These are phyloP conservation scores for Tetrahymena malaccensis DNA, from an alignment of 73 alveolate species.

Conservation along the genomic window DNA sequence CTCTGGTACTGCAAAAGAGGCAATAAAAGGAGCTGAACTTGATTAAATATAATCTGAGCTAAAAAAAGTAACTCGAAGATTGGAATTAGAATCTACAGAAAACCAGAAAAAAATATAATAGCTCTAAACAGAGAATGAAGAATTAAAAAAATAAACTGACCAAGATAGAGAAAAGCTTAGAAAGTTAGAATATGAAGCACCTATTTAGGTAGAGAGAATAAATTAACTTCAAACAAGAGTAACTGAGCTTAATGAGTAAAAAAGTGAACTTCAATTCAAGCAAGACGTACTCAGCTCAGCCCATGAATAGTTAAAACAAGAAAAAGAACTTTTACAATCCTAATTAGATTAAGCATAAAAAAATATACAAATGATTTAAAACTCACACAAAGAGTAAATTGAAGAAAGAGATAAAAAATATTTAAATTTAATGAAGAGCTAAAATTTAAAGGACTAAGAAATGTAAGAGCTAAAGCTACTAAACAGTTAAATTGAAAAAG, in stretches of 20 bases:
- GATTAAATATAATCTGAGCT: not conserved
- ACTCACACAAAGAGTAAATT: not conserved
- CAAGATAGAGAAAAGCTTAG: not conserved
- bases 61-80: not conserved
- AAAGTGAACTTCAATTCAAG: not conserved
- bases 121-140: not conserved
- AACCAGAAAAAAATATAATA: not conserved
- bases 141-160: not conserved
- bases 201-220: not conserved
- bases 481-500: not conserved
- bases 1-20: not conserved
- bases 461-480: not conserved
- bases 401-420: not conserved
- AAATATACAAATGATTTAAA: not conserved
- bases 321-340: not conserved
- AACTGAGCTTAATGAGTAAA: not conserved
- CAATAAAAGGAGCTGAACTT: not conserved
- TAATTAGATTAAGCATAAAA: not conserved
- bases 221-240: not conserved
- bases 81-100: not conserved
- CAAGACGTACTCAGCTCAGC: not conserved
- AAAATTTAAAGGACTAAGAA: not conserved
- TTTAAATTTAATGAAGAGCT: not conserved
- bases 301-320: not conserved
- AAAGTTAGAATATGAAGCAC: not conserved